Base-by-base conservation (phyloP, 495 filamentous ascomycete genomes). In the Hypomontagnella monticulosa region DNA sequence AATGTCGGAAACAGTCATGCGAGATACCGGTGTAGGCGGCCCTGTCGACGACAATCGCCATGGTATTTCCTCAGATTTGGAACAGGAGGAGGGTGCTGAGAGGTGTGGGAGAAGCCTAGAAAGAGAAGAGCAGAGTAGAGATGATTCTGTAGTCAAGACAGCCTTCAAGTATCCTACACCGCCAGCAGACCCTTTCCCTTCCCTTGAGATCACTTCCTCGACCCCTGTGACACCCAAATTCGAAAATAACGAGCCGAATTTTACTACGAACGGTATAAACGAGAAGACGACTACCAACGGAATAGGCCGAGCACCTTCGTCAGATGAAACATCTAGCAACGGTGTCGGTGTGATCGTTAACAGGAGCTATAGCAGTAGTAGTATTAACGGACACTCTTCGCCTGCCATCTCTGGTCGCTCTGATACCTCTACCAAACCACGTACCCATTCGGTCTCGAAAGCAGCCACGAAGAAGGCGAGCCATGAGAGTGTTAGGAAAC, bases 401-500 rank as follows among this genome's bases (percentile, higher is more conserved):
- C 4, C 54, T 34, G 3, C 34, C 15, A 7, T 60, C 14, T 46
- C 48, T 16, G 27, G 18, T 50, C 59, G 54, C 34, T 15, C 54
- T 42, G 59, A 63, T 51, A 1, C 44, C 23, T n/a, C n/a, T 9
- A 33, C 19, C 36, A 71, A 72, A 40, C 43, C 66, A 19, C 66
- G 71, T 42, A 53, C 71, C 4, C 69, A 60, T 44, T 71, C 66
- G 7, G 16, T 14, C 11, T 59, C 57, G 10, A 71, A 69, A 37
- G 56, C 65, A 2, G 65, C 65, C 38, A 56, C 59, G 1, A 80
- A 76, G 67, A 76, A 73, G 30, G 71, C 71, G 57, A 73, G 69
- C 47, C 73, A 75, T 15, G 76, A 74, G 34, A 81, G 76, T 42
- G 71, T 81, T 27, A 70, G 84, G 53, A 84, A 85, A 38, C 79